These are phyloP conservation scores for Aspergillus transmontanensis DNA, from an alignment of 2,329 filamentous ascomycete genomes.

Conservation along the genomic window DNA sequence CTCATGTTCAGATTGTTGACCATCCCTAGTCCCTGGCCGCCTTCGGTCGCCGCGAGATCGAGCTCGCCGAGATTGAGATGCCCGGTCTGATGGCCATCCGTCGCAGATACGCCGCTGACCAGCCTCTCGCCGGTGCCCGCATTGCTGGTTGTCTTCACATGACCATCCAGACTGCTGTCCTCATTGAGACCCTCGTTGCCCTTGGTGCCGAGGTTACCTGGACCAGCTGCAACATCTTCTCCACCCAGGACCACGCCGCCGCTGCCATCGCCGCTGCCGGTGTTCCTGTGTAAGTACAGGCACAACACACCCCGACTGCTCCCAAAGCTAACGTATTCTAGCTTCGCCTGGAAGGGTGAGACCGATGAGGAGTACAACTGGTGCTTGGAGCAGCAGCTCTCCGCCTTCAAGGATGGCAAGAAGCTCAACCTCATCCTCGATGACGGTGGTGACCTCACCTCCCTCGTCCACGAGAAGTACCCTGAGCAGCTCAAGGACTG, in stretches of 20 bases:
- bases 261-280: constrained; percentile 93
- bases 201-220: constrained; percentile 98
- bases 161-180: constrained; percentile 99
- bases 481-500: constrained; percentile 97
- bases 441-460: constrained; percentile 95
- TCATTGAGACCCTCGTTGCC: constrained; percentile 94
- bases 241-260: constrained; percentile 96
- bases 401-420: constrained; percentile 94
- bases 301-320: background rate
- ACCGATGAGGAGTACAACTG: constrained; percentile 99
- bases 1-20: constrained; percentile 10
- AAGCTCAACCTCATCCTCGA: constrained; percentile 98
- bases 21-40: constrained; percentile 73
- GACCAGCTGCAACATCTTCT: constrained; percentile 99
- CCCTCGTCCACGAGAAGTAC: constrained; percentile 97
- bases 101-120: constrained; percentile 85
- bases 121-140: constrained; percentile 90
- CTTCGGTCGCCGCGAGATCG: constrained; percentile 98
- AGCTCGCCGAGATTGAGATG: constrained; percentile 95
- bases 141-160: constrained; percentile 99
- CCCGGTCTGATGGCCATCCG: constrained; percentile 96
- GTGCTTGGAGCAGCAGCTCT: constrained; percentile 98
- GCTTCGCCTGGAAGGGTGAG: constrained; percentile 82
- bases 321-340: constrained; percentile 23
- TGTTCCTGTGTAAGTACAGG: constrained; percentile 71